phyloP scores from a whole-genome alignment of 176 grass and related monocot genomes.

The Juncus inflexus region DNA sequence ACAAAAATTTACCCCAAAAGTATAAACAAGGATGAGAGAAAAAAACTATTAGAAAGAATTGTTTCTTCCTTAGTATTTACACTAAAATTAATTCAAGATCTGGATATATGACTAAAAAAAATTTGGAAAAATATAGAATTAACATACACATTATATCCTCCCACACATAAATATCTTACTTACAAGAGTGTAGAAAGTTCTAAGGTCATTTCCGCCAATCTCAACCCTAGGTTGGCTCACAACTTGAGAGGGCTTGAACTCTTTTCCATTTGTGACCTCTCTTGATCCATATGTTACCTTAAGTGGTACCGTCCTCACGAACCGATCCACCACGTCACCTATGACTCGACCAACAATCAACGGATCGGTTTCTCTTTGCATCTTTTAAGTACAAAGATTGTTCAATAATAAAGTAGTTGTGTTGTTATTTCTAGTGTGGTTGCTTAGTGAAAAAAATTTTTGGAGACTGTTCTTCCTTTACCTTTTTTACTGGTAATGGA shows the following conservation, averaged over 20 bases:
- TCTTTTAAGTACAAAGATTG: neutral
- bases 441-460: neutral
- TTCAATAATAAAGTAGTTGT: neutral
- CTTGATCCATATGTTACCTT: conserved; percentile 51
- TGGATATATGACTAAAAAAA: too few species aligned
- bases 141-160: neutral
- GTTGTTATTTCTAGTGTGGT: conserved; percentile 7
- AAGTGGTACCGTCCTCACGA: conserved; percentile 35
- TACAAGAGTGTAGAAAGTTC: conserved; percentile 70
- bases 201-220: conserved; percentile 35
- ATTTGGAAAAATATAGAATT: neutral
- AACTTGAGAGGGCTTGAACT: conserved; percentile 70
- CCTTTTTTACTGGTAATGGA: too few species aligned
- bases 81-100: too few species aligned
- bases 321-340: conserved; percentile 61
- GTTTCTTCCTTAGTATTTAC: too few species aligned
- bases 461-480: neutral
- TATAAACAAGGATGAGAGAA: too few species aligned
- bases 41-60: too few species aligned
- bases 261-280: conserved; percentile 69
- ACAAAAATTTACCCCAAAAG: too few species aligned
- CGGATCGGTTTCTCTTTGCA: conserved; percentile 35
- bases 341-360: conserved; percentile 62
- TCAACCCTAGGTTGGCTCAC: conserved; percentile 45
- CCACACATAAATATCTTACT: conserved; percentile 12